Evolutionary conservation across 495 filamentous ascomycete species (phyloP), one percentile per base, ranked within the genome.

Genomic region (Aspergillus affinis): DNA sequence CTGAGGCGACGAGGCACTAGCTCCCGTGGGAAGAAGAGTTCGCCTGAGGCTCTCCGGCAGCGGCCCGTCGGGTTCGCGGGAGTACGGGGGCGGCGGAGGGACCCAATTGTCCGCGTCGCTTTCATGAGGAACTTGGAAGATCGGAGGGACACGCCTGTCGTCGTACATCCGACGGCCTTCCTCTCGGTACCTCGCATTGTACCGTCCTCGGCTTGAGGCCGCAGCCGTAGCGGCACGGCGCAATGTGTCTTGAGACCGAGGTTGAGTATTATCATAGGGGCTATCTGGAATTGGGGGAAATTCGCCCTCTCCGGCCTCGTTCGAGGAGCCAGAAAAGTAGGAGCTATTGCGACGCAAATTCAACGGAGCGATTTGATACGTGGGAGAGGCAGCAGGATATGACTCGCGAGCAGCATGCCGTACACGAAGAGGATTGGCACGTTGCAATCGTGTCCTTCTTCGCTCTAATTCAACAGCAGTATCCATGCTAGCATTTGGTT

Each of bases 31-130:
- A 53, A 75, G 69, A 57, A 79, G 66, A 4, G 69, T 66, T 45
- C 69, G 62, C 41, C 69, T 68, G n/a, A 86, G 72, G 55, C 81
- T 73, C 12, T 84, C 81, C 50, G 84, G 83, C 44, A 87, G 70
- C 26, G 82, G 81, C 51, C 72, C 78, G 6, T 90, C 87, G 30
- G 89, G 78, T 15, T 91, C 85, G 15, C 83, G 84, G 19, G 85
- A 83, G 65, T 97, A 97, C 8, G 91, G 90, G 13, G 92, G 92
- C n/a, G 92, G 92, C 0, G 92, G 92, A 21, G 92, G 90, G 7
- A 93, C 90, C 92, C 92, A 97, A 61, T 93, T 90, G 62, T 96
- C 92, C 4, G 91, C 91, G 67, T 96, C 90, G 60, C 89, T 92
- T 71, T 95, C 91, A 72, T 95, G 90, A 12, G 92, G 92, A 59